Conservation (phyloP, 257 asterid species). For the Echium plantagineum region DNA sequence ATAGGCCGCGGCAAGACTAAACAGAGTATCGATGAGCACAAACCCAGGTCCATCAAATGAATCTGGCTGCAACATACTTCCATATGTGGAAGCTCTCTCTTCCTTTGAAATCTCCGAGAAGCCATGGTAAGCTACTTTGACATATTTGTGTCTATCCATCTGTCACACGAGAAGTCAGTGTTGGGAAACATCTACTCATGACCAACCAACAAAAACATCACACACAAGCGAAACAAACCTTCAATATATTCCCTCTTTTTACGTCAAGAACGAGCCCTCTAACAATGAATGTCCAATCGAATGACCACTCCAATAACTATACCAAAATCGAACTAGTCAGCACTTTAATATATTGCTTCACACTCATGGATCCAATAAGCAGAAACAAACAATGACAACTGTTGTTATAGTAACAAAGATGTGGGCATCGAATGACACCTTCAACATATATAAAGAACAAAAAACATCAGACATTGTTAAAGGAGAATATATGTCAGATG, state of each 20-base stretch:
- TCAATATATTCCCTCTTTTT: constrained; percentile 86
- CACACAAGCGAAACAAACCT: constrained; percentile 40
- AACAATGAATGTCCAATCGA: constrained; percentile 97
- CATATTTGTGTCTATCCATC: constrained; percentile 99
- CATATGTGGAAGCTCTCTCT: constrained; percentile 82
- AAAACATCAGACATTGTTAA: too few species aligned
- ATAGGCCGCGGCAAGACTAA: constrained; percentile 93
- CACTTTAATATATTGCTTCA: constrained; percentile 6
- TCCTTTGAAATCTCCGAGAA: constrained; percentile 79
- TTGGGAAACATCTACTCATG: background rate
- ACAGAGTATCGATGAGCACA: constrained; percentile 89
- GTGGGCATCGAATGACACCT: too few species aligned
- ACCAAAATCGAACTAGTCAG: constrained; percentile 20
- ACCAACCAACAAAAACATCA: background rate
- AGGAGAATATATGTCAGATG: too few species aligned
- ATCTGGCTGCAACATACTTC: constrained; percentile 66
- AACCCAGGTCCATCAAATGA: constrained; percentile 92
- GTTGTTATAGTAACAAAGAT: background rate
- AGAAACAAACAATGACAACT: background rate
- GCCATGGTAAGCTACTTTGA: constrained; percentile 96
- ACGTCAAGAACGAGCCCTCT: constrained; percentile 95
- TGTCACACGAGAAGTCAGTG: constrained; percentile 18
- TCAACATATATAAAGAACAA: too few species aligned
- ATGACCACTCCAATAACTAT: constrained; percentile 75
- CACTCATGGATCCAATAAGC: background rate